Percentiles rank a stretch among this genome's conserved stretches.
Conservation (phyloP, 352 stramenopile genomes). For the Pythium sp. region DNA sequence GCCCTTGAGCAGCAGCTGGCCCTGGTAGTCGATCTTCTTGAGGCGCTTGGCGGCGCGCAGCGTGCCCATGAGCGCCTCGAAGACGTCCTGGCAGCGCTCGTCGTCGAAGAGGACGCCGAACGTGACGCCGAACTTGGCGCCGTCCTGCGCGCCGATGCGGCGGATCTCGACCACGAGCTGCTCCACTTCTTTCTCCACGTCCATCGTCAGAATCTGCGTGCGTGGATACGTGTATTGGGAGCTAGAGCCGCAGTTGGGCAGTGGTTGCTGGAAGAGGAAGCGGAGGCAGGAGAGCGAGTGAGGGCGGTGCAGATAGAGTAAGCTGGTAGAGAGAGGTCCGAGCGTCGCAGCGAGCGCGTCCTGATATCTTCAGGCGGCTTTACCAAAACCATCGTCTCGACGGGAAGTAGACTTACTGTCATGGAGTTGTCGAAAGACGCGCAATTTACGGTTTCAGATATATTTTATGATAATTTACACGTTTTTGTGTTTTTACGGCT, state of each 20-base stretch:
- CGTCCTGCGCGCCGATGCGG: slow-evolving; percentile 50
- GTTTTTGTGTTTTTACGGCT: not conserved
- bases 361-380: slow-evolving; percentile 5
- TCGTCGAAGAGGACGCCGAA: slow-evolving; percentile 86
- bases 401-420: not conserved
- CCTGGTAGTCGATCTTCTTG: slow-evolving; percentile 77
- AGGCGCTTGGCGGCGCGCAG: slow-evolving; percentile 72
- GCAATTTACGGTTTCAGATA: not conserved
- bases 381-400: not conserved
- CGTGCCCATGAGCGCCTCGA: slow-evolving; percentile 82
- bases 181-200: slow-evolving; percentile 70
- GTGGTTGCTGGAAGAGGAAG: not conserved
- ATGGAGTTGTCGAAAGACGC: not conserved
- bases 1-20: slow-evolving; percentile 82
- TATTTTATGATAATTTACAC: too few species aligned
- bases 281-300: not conserved
- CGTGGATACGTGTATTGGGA: not conserved
- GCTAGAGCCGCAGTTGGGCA: not conserved
- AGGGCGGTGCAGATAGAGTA: not conserved
- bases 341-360: not conserved
- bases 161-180: slow-evolving; percentile 73
- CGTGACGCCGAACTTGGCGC: slow-evolving; percentile 49
- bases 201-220: slow-evolving; percentile 23
- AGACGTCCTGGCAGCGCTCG: slow-evolving; percentile 73
- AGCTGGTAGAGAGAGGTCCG: not conserved